Evolutionary conservation across 495 filamentous ascomycete species (phyloP), one percentile per base, ranked within the genome.

Genomic region (Pseudoneurospora amorphoporcata): DNA sequence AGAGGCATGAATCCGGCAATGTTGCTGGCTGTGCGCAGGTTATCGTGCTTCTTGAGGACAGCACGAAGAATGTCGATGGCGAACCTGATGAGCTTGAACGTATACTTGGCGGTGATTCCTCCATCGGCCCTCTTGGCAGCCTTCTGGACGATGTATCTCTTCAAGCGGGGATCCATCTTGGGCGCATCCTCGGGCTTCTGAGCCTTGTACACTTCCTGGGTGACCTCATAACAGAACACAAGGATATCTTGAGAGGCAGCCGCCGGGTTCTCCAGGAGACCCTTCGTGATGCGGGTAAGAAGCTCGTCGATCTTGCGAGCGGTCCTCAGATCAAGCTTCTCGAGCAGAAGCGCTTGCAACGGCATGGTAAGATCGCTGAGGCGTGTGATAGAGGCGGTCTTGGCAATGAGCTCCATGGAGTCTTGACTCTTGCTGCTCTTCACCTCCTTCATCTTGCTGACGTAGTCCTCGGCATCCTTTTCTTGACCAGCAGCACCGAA

Each of bases 361-460:
- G 95, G 95, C 65, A 83, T 84, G 72, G 97, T 84, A 29, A 99
- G 87, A 38, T 90, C 87, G 5, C 88, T 87, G n/a, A 99, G 87
- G 70, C 89, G 88, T 41, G 80, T 84, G 41, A 97, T 83, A 12
- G 93, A 93, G 8, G 93, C 88, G 65, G 88, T 91, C 79, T 89
- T 91, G 32, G 95, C 91, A 70, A 98, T 85, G 70, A 98, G 84
- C 77, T 98, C 95, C 92, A 98, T 97, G 4, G 96, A 97, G 76
- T 98, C 95, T 75, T 91, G 96, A 77, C 94, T 97, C 83, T 97
- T 98, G 85, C 92, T 98, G 77, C 92, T 94, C 84, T 97, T 98
- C 23, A 98, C 91, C 83, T 99, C 95, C 81, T 93, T 96, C 92
- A 97, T 97, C 77, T 93, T 90, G 81, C 92, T 97, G 71, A 91